Base-by-base conservation (phyloP, 108 stramenopile species). In the Cyclotella atomus region DNA sequence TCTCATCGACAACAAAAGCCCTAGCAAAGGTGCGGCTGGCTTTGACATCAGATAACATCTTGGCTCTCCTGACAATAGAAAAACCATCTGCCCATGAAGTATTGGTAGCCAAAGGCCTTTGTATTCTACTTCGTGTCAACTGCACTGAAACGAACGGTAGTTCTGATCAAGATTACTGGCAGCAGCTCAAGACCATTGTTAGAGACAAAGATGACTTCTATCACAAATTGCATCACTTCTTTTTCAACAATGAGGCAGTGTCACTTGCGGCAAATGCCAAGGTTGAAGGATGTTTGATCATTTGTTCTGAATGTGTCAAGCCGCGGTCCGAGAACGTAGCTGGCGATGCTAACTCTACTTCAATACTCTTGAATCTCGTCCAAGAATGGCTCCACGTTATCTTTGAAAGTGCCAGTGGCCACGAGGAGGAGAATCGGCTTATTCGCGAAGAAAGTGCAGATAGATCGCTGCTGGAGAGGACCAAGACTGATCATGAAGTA, bases 141-240 rank as follows among this genome's bases (percentile, higher is more conserved):
- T 24, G 23, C 28, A 28, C 17, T 28, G 57, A 44, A 30, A 45
- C 36, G 14, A 21, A 28, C 17, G 27, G 15, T 29, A 34, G 30
- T 19, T 23, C 20, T 30, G 43, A 53, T 24, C 19, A 49, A 36
- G 54, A 20, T 24, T 50, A 69, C 50, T 76, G 67, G 60, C 32
- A 28, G 33, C 34, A 69, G 21, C 15, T 76, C 2, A 52, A 62
- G 20, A 38, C 3, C 32, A 21, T 69, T 24, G 7, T 76, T 15
- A 35, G 35, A 23, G 56, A 35, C 12, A 69, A 55, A 9, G 44
- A 23, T 43, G 14, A 25, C 10, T 69, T 76, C 20, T 61, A 57
- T 62, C 67, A 76, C 41, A 35, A 68, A 30, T 9, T 76, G 15
- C 32, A 25, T n/a, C 76, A 76, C 32, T 76, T 68, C 29, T 47